Conservation (phyloP, 1,284 basidiomycete species). For the Pascua sp. region DNA sequence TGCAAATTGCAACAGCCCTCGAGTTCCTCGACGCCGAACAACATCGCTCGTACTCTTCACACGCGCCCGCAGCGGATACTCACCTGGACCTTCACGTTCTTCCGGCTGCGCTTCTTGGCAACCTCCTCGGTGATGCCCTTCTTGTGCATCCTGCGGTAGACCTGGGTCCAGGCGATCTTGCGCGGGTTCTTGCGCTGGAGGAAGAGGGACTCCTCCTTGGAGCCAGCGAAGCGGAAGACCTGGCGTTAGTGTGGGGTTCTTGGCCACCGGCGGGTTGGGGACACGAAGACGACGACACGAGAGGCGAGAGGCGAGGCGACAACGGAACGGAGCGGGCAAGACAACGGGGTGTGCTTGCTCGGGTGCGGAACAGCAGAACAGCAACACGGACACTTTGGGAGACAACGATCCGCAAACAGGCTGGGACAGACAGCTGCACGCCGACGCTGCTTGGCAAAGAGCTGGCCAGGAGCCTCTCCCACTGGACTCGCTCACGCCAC, state of each 20-base stretch:
- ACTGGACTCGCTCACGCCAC: too few species aligned
- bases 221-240: constrained; percentile 87
- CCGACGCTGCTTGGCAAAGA: too few species aligned
- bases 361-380: background rate
- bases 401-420: too few species aligned
- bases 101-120: constrained; percentile 96
- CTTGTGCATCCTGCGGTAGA: constrained; percentile 98
- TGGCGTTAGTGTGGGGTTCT: constrained; percentile 39
- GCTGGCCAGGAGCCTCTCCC: too few species aligned
- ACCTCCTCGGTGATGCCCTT: constrained; percentile 99
- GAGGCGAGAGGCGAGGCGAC: too few species aligned
- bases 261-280: too few species aligned
- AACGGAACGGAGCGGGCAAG: too few species aligned
- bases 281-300: too few species aligned
- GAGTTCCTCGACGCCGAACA: too few species aligned
- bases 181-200: constrained; percentile 99
- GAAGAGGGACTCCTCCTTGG: constrained; percentile 95
- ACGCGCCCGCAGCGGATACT: constrained; percentile 12
- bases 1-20: background rate
- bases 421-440: too few species aligned
- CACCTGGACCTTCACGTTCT: constrained; percentile 83
- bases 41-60: background rate
- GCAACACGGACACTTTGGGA: too few species aligned
- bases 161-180: constrained; percentile 97
- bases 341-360: background rate